These are phyloP conservation scores for Canariomyces notabilis DNA, from an alignment of 2,329 filamentous ascomycete species.

Conservation along the genomic window DNA sequence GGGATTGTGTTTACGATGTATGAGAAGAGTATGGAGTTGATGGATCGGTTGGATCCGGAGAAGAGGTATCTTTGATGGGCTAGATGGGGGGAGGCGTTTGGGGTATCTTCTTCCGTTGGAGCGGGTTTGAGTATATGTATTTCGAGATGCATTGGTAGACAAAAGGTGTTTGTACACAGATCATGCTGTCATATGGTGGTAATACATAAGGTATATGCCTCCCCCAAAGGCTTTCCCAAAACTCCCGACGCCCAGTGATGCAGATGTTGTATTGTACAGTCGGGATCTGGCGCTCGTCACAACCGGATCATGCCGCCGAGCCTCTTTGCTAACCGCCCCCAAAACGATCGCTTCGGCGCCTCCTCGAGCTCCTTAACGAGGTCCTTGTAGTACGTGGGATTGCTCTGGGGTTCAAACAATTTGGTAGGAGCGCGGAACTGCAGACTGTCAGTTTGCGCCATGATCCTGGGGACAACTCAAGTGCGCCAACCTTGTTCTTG, in stretches of 20 bases:
- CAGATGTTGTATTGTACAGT: conserved; percentile 16
- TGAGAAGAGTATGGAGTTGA: conserved; percentile 89
- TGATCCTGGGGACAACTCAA: background rate
- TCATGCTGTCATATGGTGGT: background rate
- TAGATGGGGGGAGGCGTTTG: conserved; percentile 5
- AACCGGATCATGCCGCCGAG: conserved; percentile 57
- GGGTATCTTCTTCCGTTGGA: conserved; percentile 1
- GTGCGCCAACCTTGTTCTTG: conserved; percentile 45
- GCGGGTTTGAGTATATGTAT: conserved; percentile 6
- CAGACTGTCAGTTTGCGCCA: background rate
- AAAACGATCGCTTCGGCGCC: conserved; percentile 53
- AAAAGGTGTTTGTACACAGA: conserved; percentile 11
- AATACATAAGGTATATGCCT: conserved; percentile 3
- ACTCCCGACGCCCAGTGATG: conserved; percentile 22
- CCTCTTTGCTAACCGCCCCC: conserved; percentile 48
- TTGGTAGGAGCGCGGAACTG: conserved; percentile 46
- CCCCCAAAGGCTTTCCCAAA: background rate
- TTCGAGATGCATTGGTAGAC: conserved; percentile 10
- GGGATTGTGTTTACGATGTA: conserved; percentile 99
- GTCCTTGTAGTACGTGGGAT: conserved; percentile 60
- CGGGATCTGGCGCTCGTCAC: conserved; percentile 34
- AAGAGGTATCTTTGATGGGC: conserved; percentile 66
- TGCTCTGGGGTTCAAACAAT: conserved; percentile 54
- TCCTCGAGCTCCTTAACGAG: conserved; percentile 58
- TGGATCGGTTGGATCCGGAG: conserved; percentile 76